A percentile compares a stretch with the other conserved stretches of the same genome.
Conservation (phyloP, 768 basidiomycete species). For the Termitomyces sp. region DNA sequence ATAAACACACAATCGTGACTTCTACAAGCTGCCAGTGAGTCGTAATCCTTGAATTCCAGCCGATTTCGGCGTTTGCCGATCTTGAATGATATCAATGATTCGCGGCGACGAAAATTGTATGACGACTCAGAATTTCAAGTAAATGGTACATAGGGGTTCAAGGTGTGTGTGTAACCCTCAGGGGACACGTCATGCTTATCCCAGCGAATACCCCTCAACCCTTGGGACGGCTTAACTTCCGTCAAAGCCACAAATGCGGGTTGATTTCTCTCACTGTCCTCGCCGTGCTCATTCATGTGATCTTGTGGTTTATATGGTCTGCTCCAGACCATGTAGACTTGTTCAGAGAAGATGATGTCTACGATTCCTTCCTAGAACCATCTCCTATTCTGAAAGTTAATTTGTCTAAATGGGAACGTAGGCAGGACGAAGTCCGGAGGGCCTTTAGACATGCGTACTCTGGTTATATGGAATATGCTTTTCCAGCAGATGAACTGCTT, state of each 20-base stretch:
- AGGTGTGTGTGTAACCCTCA: not conserved
- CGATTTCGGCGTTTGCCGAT: not conserved
- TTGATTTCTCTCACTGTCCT: not conserved
- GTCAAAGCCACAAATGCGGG: not conserved
- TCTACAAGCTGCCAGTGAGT: not conserved
- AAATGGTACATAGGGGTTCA: not conserved
- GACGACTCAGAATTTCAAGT: not conserved
- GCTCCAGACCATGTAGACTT: not conserved
- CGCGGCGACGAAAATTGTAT: not conserved
- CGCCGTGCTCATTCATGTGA: not conserved
- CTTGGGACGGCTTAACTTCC: not conserved
- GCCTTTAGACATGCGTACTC: constrained; percentile 52
- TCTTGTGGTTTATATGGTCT: not conserved
- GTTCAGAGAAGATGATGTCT: not conserved
- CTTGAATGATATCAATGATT: not conserved
- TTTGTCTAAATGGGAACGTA: constrained; percentile 26
- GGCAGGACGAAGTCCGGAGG: constrained; percentile 42
- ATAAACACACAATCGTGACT: not conserved
- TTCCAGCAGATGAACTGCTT: constrained; percentile 47
- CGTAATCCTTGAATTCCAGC: no score
- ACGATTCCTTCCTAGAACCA: not conserved
- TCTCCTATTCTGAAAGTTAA: not conserved
- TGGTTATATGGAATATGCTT: constrained; percentile 46
- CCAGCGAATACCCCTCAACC: not conserved
- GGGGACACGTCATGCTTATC: not conserved